Percentiles rank a stretch among this genome's conserved stretches.
phyloP scores from a whole-genome alignment of 306 rosid species.

The Cercis canadensis region DNA sequence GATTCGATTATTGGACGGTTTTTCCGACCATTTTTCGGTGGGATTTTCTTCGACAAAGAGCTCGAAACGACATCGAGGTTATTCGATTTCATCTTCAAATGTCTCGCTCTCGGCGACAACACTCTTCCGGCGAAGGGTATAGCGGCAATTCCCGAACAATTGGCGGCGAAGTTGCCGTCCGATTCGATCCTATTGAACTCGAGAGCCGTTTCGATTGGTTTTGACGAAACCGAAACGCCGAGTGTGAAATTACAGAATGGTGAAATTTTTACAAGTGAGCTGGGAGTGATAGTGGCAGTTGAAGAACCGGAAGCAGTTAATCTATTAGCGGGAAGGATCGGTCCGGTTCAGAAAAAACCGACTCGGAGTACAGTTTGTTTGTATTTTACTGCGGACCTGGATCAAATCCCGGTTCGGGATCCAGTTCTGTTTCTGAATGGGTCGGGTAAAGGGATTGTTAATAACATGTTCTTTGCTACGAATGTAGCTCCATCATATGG shows the following conservation, averaged over 20 bases:
- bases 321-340: slow-evolving; percentile 47
- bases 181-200: slow-evolving; percentile 62
- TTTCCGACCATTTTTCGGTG: slow-evolving; percentile 87
- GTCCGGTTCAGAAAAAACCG: slow-evolving; percentile 48
- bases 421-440: slow-evolving; percentile 76
- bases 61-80: slow-evolving; percentile 74
- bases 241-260: slow-evolving; percentile 68
- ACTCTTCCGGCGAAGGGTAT: slow-evolving; percentile 86
- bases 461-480: slow-evolving; percentile 89
- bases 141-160: slow-evolving; percentile 73
- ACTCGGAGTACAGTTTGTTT: slow-evolving; percentile 77
- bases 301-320: slow-evolving; percentile 66
- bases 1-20: slow-evolving; percentile 64
- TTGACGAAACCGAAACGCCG: slow-evolving; percentile 34
- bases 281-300: slow-evolving; percentile 78
- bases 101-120: slow-evolving; percentile 89
- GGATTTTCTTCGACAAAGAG: slow-evolving; percentile 74
- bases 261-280: slow-evolving; percentile 57
- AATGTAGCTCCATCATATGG: slow-evolving; percentile 83
- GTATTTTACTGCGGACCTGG: slow-evolving; percentile 59
- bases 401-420: slow-evolving; percentile 53
- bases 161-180: slow-evolving; percentile 61
- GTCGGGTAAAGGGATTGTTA: slow-evolving; percentile 83
- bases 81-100: slow-evolving; percentile 84
- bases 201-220: slow-evolving; percentile 54